Conservation (phyloP, 2,329 filamentous ascomycete species). For the Microdochium paspali region DNA sequence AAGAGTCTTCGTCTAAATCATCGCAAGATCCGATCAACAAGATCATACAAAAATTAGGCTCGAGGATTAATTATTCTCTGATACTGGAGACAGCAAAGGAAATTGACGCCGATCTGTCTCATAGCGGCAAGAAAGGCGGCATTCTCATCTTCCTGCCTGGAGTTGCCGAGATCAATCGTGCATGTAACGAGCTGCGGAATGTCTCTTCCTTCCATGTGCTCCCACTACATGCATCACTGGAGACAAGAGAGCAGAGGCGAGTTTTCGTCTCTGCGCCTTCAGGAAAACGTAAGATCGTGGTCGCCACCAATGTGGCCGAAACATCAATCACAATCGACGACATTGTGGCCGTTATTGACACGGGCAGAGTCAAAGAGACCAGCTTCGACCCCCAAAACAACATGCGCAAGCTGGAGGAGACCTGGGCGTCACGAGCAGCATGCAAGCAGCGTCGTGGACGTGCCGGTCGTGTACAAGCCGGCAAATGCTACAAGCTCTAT, state of each 20-base stretch:
- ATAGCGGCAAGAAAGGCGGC: constrained; percentile 62
- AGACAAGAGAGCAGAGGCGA: constrained; percentile 76
- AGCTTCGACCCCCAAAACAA: constrained; percentile 87
- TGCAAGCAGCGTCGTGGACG: constrained; percentile 91
- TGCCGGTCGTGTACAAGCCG: constrained; percentile 84
- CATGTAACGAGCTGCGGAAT: constrained; percentile 58
- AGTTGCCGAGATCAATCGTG: constrained; percentile 81
- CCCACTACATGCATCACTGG: constrained; percentile 83
- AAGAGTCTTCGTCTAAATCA: constrained; percentile 35
- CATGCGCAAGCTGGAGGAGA: constrained; percentile 89
- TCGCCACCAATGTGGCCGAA: constrained; percentile 93
- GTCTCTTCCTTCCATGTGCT: constrained; percentile 62
- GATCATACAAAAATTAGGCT: constrained; percentile 62
- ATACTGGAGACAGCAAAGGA: constrained; percentile 69
- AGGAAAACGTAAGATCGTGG: constrained; percentile 84
- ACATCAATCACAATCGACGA: constrained; percentile 99
- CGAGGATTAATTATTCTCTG: constrained; percentile 85
- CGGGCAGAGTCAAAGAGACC: constrained; percentile 91
- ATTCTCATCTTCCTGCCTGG: constrained; percentile 96
- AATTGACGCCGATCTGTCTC: constrained; percentile 67
- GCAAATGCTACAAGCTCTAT: constrained; percentile 91
- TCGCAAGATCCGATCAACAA: constrained; percentile 52
- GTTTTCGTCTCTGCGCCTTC: constrained; percentile 71
- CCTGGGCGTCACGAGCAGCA: constrained; percentile 87
- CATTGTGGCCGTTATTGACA: constrained; percentile 92